These are phyloP conservation scores for Bauhinia variegata DNA, from an alignment of 306 rosid genomes.

Conservation along the genomic window DNA sequence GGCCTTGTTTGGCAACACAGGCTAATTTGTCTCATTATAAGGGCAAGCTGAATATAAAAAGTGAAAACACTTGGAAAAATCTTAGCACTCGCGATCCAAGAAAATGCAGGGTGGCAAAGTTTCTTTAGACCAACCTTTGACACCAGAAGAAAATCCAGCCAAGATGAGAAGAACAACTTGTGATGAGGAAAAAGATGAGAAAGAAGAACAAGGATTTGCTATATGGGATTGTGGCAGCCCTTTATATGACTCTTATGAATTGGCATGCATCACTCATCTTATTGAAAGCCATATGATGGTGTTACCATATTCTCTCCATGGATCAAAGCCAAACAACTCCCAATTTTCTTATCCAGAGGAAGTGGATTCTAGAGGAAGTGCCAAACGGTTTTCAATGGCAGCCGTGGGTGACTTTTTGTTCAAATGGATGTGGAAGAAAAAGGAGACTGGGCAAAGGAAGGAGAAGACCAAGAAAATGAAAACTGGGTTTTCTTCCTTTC, in stretches of 20 bases:
- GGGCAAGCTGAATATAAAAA: conserved; percentile 24
- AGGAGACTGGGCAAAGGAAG: conserved; percentile 28
- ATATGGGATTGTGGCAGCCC: conserved; percentile 93
- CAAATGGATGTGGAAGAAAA: conserved; percentile 49
- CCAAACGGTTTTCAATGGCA: conserved; percentile 39
- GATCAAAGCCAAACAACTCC: conserved; percentile 50
- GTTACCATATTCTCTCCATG: conserved; percentile 46
- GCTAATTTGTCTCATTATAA: background rate
- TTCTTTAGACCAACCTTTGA: conserved; percentile 1
- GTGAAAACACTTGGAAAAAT: background rate
- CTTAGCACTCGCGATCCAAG: background rate
- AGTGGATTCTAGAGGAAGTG: conserved; percentile 8
- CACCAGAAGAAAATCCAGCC: background rate
- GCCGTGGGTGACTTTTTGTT: conserved; percentile 36
- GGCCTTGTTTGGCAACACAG: conserved; percentile 8
- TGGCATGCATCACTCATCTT: conserved; percentile 58
- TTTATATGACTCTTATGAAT: conserved; percentile 75
- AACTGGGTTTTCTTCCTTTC: conserved; percentile 36
- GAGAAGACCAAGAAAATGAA: conserved; percentile 42
- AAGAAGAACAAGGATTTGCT: conserved; percentile 34
- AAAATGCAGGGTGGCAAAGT: background rate
- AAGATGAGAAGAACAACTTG: conserved; percentile 39
- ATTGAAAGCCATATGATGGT: conserved; percentile 73
- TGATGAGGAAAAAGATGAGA: conserved; percentile 23
- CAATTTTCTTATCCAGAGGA: conserved; percentile 13